phyloP scores from a whole-genome alignment of 1,284 basidiomycete genomes.

The Inonotus hispidus region DNA sequence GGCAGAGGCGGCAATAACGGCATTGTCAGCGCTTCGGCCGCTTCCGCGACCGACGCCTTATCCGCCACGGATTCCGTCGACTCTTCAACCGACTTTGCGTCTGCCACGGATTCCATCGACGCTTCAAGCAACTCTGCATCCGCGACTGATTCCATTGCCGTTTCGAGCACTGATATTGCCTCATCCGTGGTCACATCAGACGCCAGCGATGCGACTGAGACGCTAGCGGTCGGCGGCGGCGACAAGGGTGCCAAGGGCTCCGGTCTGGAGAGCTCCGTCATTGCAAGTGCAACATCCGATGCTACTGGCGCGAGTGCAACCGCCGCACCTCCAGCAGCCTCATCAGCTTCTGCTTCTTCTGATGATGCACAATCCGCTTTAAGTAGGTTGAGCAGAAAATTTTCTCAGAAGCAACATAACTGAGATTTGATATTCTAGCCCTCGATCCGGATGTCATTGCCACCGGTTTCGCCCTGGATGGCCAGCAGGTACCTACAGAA shows the following conservation, averaged over 20 bases:
- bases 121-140: no score
- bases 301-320: neutral
- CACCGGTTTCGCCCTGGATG: conserved; percentile 37
- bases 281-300: neutral
- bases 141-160: no score
- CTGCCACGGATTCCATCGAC: no score
- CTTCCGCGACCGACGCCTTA: neutral
- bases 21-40: neutral
- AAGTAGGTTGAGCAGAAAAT: neutral
- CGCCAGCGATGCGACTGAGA: conserved; percentile 2
- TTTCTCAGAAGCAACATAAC: neutral
- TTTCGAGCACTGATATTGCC: neutral
- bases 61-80: conserved; percentile 28
- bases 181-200: no score
- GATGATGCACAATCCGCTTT: conserved; percentile 8
- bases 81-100: neutral
- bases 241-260: neutral
- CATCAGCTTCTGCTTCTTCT: neutral
- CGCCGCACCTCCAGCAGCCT: neutral
- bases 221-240: neutral
- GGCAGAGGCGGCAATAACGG: neutral
- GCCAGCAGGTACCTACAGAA: conserved; percentile 37
- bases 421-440: conserved; percentile 22
- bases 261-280: neutral
- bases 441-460: conserved; percentile 39